Percentiles rank a stretch among this genome's conserved stretches.
Evolutionary conservation across 108 stramenopile genomes (phyloP).

Genomic region (Nannochloropsis granulata): DNA sequence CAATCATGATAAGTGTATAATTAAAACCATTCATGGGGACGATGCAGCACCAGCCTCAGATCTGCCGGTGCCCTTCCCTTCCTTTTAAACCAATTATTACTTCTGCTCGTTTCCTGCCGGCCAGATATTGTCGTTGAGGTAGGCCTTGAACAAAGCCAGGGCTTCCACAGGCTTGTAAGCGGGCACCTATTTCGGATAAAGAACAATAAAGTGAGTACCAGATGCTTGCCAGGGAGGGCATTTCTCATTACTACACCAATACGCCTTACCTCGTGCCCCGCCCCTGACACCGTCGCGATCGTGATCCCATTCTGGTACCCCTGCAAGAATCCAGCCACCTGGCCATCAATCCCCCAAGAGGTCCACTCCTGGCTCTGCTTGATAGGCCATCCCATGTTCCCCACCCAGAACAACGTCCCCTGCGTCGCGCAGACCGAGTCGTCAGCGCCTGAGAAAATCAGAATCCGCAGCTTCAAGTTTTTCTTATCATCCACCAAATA

Average conservation of each 20-base stretch:
- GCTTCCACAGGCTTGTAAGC: not conserved
- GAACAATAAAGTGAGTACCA: not conserved
- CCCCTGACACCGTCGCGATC: not conserved
- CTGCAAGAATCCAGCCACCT: not conserved
- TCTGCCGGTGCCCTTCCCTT: not conserved
- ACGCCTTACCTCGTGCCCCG: not conserved
- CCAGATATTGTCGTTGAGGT: not conserved
- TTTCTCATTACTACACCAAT: no score
- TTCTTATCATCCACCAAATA: not conserved
- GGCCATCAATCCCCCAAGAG: slow-evolving; percentile 15
- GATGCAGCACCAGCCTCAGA: not conserved
- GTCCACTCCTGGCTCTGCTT: not conserved
- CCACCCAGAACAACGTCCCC: slow-evolving; percentile 23
- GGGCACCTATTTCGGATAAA: not conserved
- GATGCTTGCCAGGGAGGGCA: not conserved
- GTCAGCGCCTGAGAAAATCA: slow-evolving; percentile 1
- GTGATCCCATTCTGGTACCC: not conserved
- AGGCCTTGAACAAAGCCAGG: not conserved
- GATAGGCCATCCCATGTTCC: slow-evolving; percentile 2
- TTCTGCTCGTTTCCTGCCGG: not conserved
- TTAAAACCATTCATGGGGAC: not conserved
- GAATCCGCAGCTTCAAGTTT: not conserved
- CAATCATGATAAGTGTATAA: not conserved
- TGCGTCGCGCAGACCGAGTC: slow-evolving; percentile 24
- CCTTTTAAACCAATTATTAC: not conserved